Percentiles rank a stretch among this genome's conserved stretches.
Evolutionary conservation across 805 yeast genomes (phyloP).

Genomic region (Ogataea siamensis): DNA sequence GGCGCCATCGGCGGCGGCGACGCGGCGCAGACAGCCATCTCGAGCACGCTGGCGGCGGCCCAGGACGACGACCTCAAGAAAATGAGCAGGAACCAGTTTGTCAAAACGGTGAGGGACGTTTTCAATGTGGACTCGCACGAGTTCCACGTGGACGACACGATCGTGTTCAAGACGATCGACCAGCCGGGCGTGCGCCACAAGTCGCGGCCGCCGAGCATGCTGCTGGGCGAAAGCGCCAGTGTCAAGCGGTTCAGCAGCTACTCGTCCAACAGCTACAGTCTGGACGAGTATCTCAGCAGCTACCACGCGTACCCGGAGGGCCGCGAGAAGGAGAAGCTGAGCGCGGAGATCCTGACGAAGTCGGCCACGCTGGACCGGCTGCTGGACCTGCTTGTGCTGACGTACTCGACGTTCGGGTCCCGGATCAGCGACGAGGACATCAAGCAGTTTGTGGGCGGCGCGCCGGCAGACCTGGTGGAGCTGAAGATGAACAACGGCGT

Average conservation of each 20-base stretch:
- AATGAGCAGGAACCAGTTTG: conserved; percentile 43
- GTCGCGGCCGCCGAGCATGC: conserved; percentile 35
- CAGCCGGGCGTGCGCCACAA: conserved; percentile 18
- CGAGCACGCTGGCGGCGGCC: conserved; percentile 16
- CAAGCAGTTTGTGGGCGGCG: conserved; percentile 33
- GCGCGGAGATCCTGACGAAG: conserved; percentile 38
- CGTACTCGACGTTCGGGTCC: conserved; percentile 55
- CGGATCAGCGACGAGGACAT: conserved; percentile 43
- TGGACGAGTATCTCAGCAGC: conserved; percentile 31
- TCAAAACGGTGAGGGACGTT: conserved; percentile 58
- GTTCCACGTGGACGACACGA: conserved; percentile 52
- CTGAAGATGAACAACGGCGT: conserved; percentile 62
- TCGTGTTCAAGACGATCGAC: conserved; percentile 58
- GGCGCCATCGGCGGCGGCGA: conserved; percentile 51
- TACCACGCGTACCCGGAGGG: conserved; percentile 28
- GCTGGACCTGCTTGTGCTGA: conserved; percentile 75
- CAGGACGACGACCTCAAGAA: conserved; percentile 8
- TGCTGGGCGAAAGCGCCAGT: conserved; percentile 32
- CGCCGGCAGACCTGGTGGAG: conserved; percentile 22
- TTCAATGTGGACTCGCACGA: conserved; percentile 59
- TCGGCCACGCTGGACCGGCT: conserved; percentile 74
- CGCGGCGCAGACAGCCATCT: conserved; percentile 15
- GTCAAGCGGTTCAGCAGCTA: conserved; percentile 35
- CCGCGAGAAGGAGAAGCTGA: conserved; percentile 11
- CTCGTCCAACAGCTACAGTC: conserved; percentile 34